phyloP scores from a whole-genome alignment of 148 eudicot genomes.

The Dysphania ambrosioides region DNA sequence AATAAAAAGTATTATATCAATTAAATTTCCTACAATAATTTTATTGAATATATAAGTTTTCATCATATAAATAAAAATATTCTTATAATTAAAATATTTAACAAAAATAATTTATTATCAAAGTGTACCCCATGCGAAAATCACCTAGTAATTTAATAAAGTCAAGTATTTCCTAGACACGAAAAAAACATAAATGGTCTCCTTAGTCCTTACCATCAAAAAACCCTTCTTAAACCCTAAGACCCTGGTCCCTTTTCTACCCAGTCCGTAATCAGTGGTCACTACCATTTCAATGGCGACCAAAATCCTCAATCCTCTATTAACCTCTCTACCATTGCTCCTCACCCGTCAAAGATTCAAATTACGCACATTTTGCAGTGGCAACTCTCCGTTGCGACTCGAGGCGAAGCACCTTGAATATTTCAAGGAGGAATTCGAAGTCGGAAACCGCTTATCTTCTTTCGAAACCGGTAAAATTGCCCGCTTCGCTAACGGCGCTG shows the following conservation, averaged over 20 bases:
- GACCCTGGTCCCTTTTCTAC: constrained; percentile 26
- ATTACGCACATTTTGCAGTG: constrained; percentile 41
- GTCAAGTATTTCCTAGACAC: no score
- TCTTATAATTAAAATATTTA: no score
- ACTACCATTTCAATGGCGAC: constrained; percentile 26
- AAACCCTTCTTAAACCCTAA: constrained; percentile 30
- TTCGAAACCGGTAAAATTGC: constrained; percentile 89
- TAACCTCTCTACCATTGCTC: constrained; percentile 27
- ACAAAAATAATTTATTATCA: no score
- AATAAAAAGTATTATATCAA: no score
- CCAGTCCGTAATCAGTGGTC: background rate
- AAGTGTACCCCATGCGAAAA: no score
- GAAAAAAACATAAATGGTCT: no score
- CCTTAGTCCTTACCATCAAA: no score
- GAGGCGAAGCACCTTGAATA: constrained; percentile 56
- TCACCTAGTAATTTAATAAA: no score
- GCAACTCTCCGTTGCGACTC: constrained; percentile 19
- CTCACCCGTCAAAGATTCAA: constrained; percentile 36
- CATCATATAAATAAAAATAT: no score
- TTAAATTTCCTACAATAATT: no score
- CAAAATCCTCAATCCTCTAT: constrained; percentile 32
- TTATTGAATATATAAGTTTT: no score
- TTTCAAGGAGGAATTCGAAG: constrained; percentile 77
- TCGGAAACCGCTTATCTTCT: constrained; percentile 53
- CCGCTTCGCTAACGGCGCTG: constrained; percentile 83